phyloP scores from a whole-genome alignment of 371 early-diverging fungal species.

The Batrachochytrium dendrobatidis region DNA sequence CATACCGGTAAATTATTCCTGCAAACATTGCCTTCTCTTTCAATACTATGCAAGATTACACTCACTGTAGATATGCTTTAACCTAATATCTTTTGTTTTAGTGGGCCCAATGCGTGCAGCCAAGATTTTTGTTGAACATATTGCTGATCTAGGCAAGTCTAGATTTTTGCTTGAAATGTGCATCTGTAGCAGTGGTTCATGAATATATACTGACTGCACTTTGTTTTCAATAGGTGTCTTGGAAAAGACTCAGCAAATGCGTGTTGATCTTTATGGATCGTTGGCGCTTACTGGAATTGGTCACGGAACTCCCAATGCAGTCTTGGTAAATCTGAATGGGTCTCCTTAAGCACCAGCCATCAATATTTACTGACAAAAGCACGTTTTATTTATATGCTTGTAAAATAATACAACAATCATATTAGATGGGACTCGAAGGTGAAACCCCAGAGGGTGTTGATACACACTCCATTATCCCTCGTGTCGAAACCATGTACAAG shows the following conservation, averaged over 20 bases:
- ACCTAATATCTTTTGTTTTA: slow-evolving; percentile 42
- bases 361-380: too few relatives aligned
- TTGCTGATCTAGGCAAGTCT: slow-evolving; percentile 42
- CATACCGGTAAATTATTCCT: slow-evolving; percentile 19
- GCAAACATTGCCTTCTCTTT: neutral
- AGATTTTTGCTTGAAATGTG: neutral
- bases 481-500: slow-evolving; percentile 69
- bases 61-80: neutral
- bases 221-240: slow-evolving; percentile 39
- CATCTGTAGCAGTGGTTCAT: neutral
- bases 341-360: neutral
- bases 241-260: slow-evolving; percentile 50
- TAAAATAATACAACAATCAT: too few relatives aligned
- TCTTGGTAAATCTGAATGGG: slow-evolving; percentile 36
- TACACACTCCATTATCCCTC: slow-evolving; percentile 64
- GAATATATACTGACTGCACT: neutral
- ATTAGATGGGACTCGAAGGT: slow-evolving; percentile 57
- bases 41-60: slow-evolving; percentile 32
- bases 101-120: slow-evolving; percentile 96
- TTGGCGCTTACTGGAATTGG: slow-evolving; percentile 91
- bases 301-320: slow-evolving; percentile 89
- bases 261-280: slow-evolving; percentile 88
- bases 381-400: too few relatives aligned
- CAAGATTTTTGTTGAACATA: slow-evolving; percentile 82
- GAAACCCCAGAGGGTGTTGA: slow-evolving; percentile 88